Evolutionary conservation across 352 stramenopile genomes (phyloP), one percentile per base, ranked within the genome.

Genomic region (Phytophthora citricola): DNA sequence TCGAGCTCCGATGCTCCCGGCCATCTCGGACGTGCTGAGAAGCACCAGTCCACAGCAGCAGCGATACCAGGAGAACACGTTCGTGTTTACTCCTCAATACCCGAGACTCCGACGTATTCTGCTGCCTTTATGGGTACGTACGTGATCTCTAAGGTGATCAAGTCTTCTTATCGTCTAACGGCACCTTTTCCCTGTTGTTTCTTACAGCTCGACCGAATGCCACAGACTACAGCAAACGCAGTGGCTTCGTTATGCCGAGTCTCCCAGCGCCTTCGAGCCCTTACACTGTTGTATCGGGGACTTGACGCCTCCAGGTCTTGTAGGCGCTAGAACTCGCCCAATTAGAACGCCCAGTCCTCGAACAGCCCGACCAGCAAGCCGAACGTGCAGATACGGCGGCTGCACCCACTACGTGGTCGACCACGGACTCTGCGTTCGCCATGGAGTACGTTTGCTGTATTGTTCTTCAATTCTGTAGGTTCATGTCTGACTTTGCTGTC

Each of bases 401-500:
- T 91, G 82, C 41, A 81, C 79, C 46, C 77, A 89, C 58, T 91
- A 91, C 66, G 81, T 91, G 20, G 82, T 89, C 41, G 81, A 91
- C 49, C 75, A 87, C 38, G 82, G 82, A 10, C 75, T 89, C 17
- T 91, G 82, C 45, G 76, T 89, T 12, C 76, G 82, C 4, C 82
- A 91, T 31, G 80, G 82, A 39, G 82, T 91, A 70, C 47, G 76
- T 63, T 17, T 27, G 4, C 11, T 8, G 31, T 36, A 17, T 38
- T 15, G 11, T 45, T 17, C 4, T 5, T 12, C 24, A n/a, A 3
- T 12, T 11, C 32, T 17, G n/a, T 22, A n/a, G 11, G 24, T 20
- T 22, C 12, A 40, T 43, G 26, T 44, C 47, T 50, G 11, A 34
- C 24, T 44, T 43, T 27, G 7, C n/a, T 29, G 22, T 4, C 8